Percentiles rank a stretch among this genome's conserved stretches.
These are phyloP conservation scores for Miscanthus lutarioriparius DNA, from an alignment of 176 grass and related monocot genomes.

Conservation along the genomic window DNA sequence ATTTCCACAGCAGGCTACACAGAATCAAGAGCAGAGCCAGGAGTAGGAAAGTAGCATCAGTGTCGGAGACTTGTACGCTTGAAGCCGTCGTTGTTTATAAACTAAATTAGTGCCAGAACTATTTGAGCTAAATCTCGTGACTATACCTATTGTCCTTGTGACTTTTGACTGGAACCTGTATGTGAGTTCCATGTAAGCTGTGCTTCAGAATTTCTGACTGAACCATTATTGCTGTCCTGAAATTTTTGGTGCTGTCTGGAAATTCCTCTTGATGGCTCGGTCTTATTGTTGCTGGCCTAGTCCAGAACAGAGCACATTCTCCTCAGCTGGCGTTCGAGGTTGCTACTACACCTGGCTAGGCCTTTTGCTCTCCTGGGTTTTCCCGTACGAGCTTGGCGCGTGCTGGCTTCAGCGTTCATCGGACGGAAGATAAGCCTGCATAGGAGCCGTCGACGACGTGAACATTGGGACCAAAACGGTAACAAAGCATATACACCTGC, in stretches of 20 bases:
- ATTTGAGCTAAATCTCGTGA: not conserved
- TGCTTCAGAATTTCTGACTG: no score
- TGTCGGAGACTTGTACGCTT: not conserved
- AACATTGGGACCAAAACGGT: not conserved
- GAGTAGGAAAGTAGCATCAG: slow-evolving; percentile 35
- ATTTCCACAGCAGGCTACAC: slow-evolving; percentile 29
- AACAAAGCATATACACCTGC: not conserved
- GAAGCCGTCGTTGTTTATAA: not conserved
- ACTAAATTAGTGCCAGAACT: not conserved
- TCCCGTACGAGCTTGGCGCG: not conserved
- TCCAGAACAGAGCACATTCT: not conserved
- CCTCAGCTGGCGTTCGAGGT: not conserved
- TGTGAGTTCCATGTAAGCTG: no score
- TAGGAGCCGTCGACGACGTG: not conserved
- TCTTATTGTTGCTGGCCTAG: not conserved
- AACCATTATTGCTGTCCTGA: no score
- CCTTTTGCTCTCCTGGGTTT: not conserved
- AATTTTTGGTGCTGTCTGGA: no score
- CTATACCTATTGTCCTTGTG: not conserved
- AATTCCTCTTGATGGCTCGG: no score
- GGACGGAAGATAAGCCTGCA: not conserved
- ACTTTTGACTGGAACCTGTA: not conserved
- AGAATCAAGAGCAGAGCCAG: slow-evolving; percentile 32
- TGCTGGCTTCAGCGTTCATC: not conserved
- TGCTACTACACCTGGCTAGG: no score